These are phyloP conservation scores for Conticribra guillardii DNA, from an alignment of 108 stramenopile species.

Conservation along the genomic window DNA sequence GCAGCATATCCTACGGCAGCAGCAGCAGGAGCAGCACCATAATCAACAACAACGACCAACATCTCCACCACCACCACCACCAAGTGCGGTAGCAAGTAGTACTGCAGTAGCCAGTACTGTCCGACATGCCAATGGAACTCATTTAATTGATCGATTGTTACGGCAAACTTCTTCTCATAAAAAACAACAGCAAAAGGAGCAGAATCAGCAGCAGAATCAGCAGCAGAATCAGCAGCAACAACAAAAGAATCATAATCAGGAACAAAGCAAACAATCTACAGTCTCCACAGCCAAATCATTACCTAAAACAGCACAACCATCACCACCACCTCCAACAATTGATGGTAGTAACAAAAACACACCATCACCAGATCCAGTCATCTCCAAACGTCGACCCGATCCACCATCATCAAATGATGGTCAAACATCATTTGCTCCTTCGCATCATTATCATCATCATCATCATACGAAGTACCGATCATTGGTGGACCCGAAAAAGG, in stretches of 20 bases:
- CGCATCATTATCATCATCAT: no score
- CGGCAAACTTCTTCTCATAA: constrained; percentile 1
- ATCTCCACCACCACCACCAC: background rate
- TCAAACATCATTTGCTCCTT: no score
- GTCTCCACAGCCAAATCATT: constrained; percentile 6
- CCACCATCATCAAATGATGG: no score
- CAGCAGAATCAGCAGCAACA: background rate
- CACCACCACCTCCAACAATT: no score
- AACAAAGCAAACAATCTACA: constrained; percentile 1
- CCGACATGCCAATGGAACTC: constrained; percentile 19
- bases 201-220: background rate
- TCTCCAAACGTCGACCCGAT: constrained; percentile 16
- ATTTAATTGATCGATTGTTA: constrained; percentile 31
- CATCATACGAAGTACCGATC: background rate
- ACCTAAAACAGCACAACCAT: background rate
- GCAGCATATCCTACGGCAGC: constrained; percentile 10
- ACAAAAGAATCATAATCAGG: background rate
- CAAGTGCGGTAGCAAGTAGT: background rate
- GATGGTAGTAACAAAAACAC: no score
- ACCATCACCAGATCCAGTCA: no score
- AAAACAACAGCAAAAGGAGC: background rate
- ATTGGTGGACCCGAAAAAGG: background rate
- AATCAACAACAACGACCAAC: no score
- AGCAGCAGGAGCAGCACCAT: no score
- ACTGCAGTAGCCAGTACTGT: background rate